Conservation (phyloP, 495 filamentous ascomycete genomes). For the Lasiosphaeria ovina region DNA sequence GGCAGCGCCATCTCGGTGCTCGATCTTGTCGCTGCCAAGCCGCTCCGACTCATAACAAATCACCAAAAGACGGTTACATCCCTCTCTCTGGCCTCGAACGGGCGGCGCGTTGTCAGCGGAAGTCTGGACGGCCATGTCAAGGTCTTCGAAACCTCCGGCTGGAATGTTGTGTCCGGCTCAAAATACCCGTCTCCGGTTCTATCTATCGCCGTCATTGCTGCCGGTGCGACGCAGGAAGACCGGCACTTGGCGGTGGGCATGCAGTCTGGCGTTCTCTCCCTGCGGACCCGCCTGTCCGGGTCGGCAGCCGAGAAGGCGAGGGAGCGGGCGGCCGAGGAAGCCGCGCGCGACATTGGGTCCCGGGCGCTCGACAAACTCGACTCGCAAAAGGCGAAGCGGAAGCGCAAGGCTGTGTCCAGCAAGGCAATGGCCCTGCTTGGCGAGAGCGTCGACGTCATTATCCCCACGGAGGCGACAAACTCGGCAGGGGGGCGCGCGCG, state of each 20-base stretch:
- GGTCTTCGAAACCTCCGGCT: slow-evolving; percentile 84
- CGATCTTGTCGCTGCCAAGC: slow-evolving; percentile 88
- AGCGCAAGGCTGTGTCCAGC: slow-evolving; percentile 65
- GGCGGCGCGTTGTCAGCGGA: slow-evolving; percentile 77
- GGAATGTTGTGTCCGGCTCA: slow-evolving; percentile 88
- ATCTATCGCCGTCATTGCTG: slow-evolving; percentile 69
- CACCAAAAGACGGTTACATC: slow-evolving; percentile 98
- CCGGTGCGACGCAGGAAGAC: slow-evolving; percentile 69
- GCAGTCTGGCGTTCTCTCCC: slow-evolving; percentile 82
- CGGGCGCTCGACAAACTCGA: slow-evolving; percentile 62
- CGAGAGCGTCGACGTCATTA: slow-evolving; percentile 83
- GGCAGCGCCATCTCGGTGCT: slow-evolving; percentile 91
- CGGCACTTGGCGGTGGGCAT: slow-evolving; percentile 92
- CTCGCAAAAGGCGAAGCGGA: slow-evolving; percentile 63
- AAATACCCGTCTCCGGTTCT: slow-evolving; percentile 92
- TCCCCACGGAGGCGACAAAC: slow-evolving; percentile 38
- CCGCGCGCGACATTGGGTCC: slow-evolving; percentile 75
- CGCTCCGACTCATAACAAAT: slow-evolving; percentile 78
- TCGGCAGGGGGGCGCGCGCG: slow-evolving; percentile 48
- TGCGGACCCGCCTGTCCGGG: slow-evolving; percentile 82
- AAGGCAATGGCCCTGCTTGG: slow-evolving; percentile 80
- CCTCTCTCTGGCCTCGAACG: slow-evolving; percentile 70
- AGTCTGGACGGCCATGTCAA: slow-evolving; percentile 95
- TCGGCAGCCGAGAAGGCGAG: slow-evolving; percentile 73
- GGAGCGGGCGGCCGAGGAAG: slow-evolving; percentile 81